phyloP scores from a whole-genome alignment of 129 eudicot genomes.

The Glebionis coronaria region DNA sequence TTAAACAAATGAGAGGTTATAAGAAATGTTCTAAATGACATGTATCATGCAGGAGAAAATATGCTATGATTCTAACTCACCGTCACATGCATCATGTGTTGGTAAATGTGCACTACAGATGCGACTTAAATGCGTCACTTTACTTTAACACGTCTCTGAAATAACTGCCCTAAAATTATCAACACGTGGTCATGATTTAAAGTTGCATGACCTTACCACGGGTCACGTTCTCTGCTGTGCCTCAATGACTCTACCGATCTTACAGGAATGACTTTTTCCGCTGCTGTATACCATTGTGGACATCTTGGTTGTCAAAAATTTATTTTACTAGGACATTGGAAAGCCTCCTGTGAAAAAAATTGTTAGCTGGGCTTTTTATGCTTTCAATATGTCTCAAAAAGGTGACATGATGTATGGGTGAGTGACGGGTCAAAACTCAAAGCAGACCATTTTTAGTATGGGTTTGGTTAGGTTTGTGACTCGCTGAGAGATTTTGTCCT shows the following conservation, averaged over 20 bases:
- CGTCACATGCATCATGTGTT: too few species aligned
- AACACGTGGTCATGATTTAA: constrained; percentile 82
- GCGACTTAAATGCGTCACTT: too few species aligned
- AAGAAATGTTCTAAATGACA: too few species aligned
- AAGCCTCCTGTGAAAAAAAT: constrained; percentile 62
- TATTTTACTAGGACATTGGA: constrained; percentile 53
- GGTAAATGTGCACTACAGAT: too few species aligned
- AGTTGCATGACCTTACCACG: constrained; percentile 88
- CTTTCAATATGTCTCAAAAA: not conserved
- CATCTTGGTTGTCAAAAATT: constrained; percentile 74
- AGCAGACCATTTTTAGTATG: not conserved
- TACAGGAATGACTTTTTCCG: constrained; percentile 91
- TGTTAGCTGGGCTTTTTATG: not conserved
- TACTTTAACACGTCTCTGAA: too few species aligned
- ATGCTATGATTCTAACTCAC: too few species aligned
- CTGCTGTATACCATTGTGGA: constrained; percentile 94
- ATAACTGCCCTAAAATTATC: constrained; percentile 94
- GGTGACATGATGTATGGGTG: not conserved
- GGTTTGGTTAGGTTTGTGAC: not conserved
- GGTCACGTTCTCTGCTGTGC: constrained; percentile 66
- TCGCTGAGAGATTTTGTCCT: not conserved
- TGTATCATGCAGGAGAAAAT: too few species aligned
- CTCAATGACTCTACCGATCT: constrained; percentile 79
- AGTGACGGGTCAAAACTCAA: not conserved
- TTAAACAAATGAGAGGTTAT: too few species aligned